Base-by-base conservation (phyloP, 2,329 filamentous ascomycete species). In the Sclerotinia spermophila region DNA sequence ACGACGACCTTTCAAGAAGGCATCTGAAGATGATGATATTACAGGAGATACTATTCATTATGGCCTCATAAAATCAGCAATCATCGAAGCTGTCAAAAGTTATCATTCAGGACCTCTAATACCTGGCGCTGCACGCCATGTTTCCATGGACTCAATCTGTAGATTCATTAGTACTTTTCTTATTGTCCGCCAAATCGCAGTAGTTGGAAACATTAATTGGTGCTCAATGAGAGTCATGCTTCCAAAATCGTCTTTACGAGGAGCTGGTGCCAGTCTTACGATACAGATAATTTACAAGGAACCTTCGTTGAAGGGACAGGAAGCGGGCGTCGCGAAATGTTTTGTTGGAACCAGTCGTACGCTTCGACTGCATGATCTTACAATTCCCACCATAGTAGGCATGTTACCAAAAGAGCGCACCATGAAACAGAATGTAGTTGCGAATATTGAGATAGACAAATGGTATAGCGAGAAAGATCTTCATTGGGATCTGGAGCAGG, bases 11-110 rank as follows among this genome's bases (percentile, higher is more conserved):
- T 93, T 93, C 77, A 82, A 81, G 62, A 82, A 84, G 0, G 87
- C 90, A 1, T 87, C 89, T 0, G 76, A 83, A 1, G 79, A 80
- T 6, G 92, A 94, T 80, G 81, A 81, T 13, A 85, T 94, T 45
- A 85, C 87, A 60, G 80, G 81, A n/a, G 91, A 91, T 77, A 94
- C 92, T 2, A 87, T 93, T 35, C 90, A 94, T 81, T 94, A 94
- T 77, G 91, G 92, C 2, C 84, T 82, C 15, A 83, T 94, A 21
- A 89, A 88, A 81, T 93, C 93, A 81, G 83, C 84, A 0, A 83
- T 94, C 21, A 81, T 90, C 44, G 79, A 80, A 35, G 82, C 81
- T 19, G 73, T 74, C 30, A 35, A 45, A 17, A 64, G 58, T 6
- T 77, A 58, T 45, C 19, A 44, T 5, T 7, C 30, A 33, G 17